Evolutionary conservation across 202 grass and related monocot genomes (phyloP).

Genomic region (Eragrostis tef): DNA sequence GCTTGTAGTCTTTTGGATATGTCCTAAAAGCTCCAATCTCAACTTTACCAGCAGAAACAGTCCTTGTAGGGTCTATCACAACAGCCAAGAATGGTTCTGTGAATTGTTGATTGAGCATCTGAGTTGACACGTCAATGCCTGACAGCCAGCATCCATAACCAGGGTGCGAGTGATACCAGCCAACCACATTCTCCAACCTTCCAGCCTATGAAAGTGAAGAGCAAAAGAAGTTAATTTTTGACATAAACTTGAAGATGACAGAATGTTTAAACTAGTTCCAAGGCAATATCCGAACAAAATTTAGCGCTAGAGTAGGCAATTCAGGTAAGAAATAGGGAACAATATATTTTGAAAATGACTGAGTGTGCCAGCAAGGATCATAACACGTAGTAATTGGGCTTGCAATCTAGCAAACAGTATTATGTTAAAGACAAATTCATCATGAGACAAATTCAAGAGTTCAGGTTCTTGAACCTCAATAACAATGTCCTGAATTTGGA

Average conservation of each 20-base stretch:
- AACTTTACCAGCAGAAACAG: constrained; percentile 96
- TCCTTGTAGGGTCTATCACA: constrained; percentile 95
- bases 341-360: background rate
- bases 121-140: constrained; percentile 92
- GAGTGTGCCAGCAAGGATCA: background rate
- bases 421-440: background rate
- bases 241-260: background rate
- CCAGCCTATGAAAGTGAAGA: constrained; percentile 65
- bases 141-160: constrained; percentile 98
- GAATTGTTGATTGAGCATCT: constrained; percentile 97
- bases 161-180: constrained; percentile 97
- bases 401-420: too few species aligned
- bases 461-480: background rate
- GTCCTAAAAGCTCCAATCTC: constrained; percentile 98
- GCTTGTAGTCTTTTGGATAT: constrained; percentile 90
- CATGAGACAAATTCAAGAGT: background rate
- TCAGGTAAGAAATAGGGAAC: background rate
- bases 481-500: background rate
- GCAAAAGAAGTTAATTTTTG: constrained; percentile 29
- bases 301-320: background rate
- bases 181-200: constrained; percentile 88
- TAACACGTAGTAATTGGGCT: background rate
- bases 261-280: constrained; percentile 2
- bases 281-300: background rate
- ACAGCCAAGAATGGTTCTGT: constrained; percentile 91